Evolutionary conservation across 2,329 filamentous ascomycete genomes (phyloP), one percentile per base, ranked within the genome.

Genomic region (Beauveria medogensis): DNA sequence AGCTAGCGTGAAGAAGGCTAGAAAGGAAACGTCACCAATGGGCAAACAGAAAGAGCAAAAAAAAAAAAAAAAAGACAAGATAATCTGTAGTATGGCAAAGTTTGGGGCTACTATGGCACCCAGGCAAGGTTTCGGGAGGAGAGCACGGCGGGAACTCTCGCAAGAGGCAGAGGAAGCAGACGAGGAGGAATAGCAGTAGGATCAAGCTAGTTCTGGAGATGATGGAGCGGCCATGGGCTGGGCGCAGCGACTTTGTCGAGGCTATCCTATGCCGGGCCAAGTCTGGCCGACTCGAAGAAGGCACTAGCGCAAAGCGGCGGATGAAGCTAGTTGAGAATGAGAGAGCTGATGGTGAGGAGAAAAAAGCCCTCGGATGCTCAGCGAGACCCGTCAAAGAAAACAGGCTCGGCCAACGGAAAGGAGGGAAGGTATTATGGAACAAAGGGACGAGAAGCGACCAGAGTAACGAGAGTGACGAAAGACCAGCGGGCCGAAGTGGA

Each of bases 391-490:
- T 37, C 6, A 43, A 7, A 37, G 1, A 37, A 14, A 14, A 24
- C 43, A 43, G 46, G 34, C 55, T 43, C 28, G 46, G 55, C 18
- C 55, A 18, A 40, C 18, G 44, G 46, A 22, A 22, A 41, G 46
- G 44, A 41, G 46, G 20, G 12, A 12, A 46, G 9, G 7, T 26
- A 37, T 12, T 34, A 34, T 48, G 9, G 53, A 37, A 16, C 18
- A 40, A 40, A 37, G 34, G 20, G 55, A 37, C 44, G 37, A 48
- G n/a, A 47, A 34, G 20, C 44, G 43, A 57, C 46, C 16, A 52
- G 37, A 52, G 56, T 59, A 48, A 59, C 47, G 56, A 59, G 37
- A 52, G 56, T 59, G 56, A 59, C 56, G 56, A 52, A 50, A 59
- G 56, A 43, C 37, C 47, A 26, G 48, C 56, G 56, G 56, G 47